Conservation (phyloP, 768 basidiomycete genomes). For the Phylloporus scabripes region DNA sequence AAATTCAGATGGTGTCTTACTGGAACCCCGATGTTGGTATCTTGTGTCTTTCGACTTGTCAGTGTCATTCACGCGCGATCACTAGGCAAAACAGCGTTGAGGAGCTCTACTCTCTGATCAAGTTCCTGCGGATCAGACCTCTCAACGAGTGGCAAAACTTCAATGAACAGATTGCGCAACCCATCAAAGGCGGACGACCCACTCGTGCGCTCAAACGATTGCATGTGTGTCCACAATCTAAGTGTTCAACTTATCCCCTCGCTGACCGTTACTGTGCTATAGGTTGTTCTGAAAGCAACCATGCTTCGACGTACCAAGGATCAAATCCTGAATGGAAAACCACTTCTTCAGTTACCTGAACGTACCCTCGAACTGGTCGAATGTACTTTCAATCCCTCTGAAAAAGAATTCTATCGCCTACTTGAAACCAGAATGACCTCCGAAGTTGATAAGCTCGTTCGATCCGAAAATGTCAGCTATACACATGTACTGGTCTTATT, state of each 20-base stretch:
- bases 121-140: constrained; percentile 82
- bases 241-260: background rate
- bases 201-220: constrained; percentile 75
- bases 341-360: constrained; percentile 73
- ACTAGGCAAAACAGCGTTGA: constrained; percentile 82
- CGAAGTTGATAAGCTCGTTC: constrained; percentile 63
- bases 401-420: constrained; percentile 73
- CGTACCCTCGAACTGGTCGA: constrained; percentile 65
- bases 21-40: constrained; percentile 65
- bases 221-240: constrained; percentile 43
- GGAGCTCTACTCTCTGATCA: constrained; percentile 84
- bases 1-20: constrained; percentile 89
- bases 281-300: constrained; percentile 77
- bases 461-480: constrained; percentile 51
- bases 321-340: constrained; percentile 68
- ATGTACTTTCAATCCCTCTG: constrained; percentile 72
- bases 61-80: background rate
- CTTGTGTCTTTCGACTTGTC: background rate
- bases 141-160: constrained; percentile 77
- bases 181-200: constrained; percentile 64
- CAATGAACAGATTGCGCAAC: constrained; percentile 70
- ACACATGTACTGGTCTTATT: constrained; percentile 66
- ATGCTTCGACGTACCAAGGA: constrained; percentile 89
- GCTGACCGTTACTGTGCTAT: background rate
- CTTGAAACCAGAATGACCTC: constrained; percentile 63